Percentiles rank a stretch among this genome's conserved stretches.
Conservation (phyloP, 164 flowering plant genomes). For the Akebia trifoliata region DNA sequence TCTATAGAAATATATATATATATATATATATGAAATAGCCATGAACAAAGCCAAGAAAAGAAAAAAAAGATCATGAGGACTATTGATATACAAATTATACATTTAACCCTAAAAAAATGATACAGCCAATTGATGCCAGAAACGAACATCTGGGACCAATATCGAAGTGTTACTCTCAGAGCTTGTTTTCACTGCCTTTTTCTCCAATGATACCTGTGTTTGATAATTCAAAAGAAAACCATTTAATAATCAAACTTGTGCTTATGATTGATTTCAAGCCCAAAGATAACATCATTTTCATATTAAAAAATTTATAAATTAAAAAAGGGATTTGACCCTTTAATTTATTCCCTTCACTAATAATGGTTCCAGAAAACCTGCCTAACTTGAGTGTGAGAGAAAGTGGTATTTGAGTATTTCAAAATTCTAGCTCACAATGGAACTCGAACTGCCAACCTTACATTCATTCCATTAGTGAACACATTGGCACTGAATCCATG, state of each 20-base stretch:
- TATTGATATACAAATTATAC: background rate
- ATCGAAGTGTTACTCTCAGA: background rate
- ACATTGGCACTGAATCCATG: no score
- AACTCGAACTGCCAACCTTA: no score
- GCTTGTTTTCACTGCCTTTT: constrained; percentile 10
- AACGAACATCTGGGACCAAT: constrained; percentile 5
- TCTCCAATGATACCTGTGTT: constrained; percentile 43
- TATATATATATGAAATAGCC: no score
- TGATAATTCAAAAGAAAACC: background rate
- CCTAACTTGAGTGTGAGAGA: no score
- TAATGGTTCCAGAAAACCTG: no score
- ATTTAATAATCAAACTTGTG: background rate
- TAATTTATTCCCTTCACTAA: no score
- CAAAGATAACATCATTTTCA: background rate
- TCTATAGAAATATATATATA: background rate
- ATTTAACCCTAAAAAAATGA: background rate
- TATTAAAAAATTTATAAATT: background rate
- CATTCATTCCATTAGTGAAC: no score
- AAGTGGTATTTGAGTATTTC: no score
- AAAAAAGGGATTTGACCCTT: no score
- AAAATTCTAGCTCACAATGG: no score
- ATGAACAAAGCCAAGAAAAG: no score
- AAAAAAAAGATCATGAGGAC: no score
- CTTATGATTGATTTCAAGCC: background rate
- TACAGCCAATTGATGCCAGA: background rate